These are phyloP conservation scores for Lepidium africanum DNA, from an alignment of 345 rosid species.

Conservation along the genomic window DNA sequence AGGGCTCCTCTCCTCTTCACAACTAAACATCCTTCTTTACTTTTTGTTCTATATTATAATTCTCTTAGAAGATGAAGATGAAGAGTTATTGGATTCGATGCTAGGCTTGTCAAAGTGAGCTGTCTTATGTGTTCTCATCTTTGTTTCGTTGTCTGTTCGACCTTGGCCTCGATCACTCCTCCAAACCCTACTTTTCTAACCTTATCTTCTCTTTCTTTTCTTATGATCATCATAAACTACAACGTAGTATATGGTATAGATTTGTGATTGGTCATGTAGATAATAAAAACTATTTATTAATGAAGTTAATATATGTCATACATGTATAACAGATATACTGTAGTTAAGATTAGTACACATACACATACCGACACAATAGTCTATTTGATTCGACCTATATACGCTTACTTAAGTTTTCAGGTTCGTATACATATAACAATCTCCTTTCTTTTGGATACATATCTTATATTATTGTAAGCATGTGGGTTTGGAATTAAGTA, in stretches of 20 bases:
- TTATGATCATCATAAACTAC: not conserved
- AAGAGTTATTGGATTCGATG: slow-evolving; percentile 27
- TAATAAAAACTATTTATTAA: not conserved
- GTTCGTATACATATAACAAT: not conserved
- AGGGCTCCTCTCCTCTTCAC: slow-evolving; percentile 10
- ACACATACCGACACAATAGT: not conserved
- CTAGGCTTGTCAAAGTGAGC: slow-evolving; percentile 32
- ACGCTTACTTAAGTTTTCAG: not conserved
- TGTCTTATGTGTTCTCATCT: slow-evolving; percentile 26
- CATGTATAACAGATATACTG: not conserved
- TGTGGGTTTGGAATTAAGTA: not conserved
- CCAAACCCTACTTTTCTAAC: not conserved
- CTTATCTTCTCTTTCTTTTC: not conserved
- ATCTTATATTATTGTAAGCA: not conserved
- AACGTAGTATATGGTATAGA: not conserved
- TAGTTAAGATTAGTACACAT: not conserved
- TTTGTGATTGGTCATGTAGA: not conserved
- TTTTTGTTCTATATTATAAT: too few species aligned
- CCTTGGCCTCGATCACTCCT: slow-evolving; percentile 22
- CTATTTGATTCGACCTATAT: not conserved
- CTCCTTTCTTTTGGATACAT: not conserved
- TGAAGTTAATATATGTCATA: not conserved
- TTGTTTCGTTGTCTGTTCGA: slow-evolving; percentile 39
- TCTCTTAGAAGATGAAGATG: slow-evolving; percentile 4
- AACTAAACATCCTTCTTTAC: not conserved